phyloP scores from a whole-genome alignment of 306 rosid species.

The Myrica gale region DNA sequence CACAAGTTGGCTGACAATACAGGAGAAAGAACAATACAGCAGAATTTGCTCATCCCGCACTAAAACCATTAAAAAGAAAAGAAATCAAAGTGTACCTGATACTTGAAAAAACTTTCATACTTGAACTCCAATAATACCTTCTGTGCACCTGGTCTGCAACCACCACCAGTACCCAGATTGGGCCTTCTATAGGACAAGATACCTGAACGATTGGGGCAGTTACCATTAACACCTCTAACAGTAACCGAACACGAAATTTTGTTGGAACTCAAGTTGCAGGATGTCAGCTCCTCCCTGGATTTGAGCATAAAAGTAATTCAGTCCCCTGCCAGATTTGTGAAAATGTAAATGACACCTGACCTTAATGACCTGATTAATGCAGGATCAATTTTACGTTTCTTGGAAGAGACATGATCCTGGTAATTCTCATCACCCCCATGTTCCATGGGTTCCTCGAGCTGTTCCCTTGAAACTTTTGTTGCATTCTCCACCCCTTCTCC shows the following conservation, averaged over 20 bases:
- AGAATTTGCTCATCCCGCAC: slow-evolving; percentile 11
- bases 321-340: slow-evolving; percentile 33
- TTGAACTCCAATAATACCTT: slow-evolving; percentile 73
- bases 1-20: slow-evolving; percentile 21
- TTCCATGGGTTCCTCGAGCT: slow-evolving; percentile 35
- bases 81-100: slow-evolving; percentile 53
- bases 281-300: slow-evolving; percentile 34
- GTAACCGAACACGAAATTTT: slow-evolving; percentile 54
- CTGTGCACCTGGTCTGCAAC: slow-evolving; percentile 42
- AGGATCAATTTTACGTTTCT: slow-evolving; percentile 51
- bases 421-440: slow-evolving; percentile 26
- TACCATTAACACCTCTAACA: slow-evolving; percentile 40
- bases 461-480: slow-evolving; percentile 37
- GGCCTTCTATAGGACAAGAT: slow-evolving; percentile 41
- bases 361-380: slow-evolving; percentile 26
- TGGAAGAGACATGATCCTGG: slow-evolving; percentile 37
- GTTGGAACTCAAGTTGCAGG: slow-evolving; percentile 34
- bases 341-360: slow-evolving; percentile 33
- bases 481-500: slow-evolving; percentile 31
- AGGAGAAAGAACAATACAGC: slow-evolving; percentile 15
- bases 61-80: slow-evolving; percentile 8
- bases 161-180: slow-evolving; percentile 21
- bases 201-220: slow-evolving; percentile 38
- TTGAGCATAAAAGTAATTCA: slow-evolving; percentile 36
- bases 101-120: slow-evolving; percentile 49